These are phyloP conservation scores for Hypsizygus marmoreus DNA, from an alignment of 768 basidiomycete genomes.

Conservation along the genomic window DNA sequence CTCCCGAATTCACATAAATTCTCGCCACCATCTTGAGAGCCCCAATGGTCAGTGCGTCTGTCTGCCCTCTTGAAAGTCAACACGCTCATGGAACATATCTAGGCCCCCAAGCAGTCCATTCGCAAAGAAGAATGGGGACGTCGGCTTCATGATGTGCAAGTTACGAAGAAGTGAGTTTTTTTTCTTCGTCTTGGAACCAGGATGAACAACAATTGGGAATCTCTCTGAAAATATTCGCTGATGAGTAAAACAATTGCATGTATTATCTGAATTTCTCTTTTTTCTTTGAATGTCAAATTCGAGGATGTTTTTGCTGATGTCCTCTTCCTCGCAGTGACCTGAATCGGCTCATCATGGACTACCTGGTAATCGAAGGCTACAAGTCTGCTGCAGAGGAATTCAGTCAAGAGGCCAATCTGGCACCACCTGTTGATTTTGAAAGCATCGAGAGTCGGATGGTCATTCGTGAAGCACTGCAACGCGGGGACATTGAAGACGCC, in stretches of 20 bases:
- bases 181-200: slow-evolving; percentile 25
- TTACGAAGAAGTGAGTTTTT: slow-evolving; percentile 84
- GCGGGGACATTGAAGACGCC: slow-evolving; percentile 93
- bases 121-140: slow-evolving; percentile 87
- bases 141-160: slow-evolving; percentile 77
- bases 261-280: slow-evolving; percentile 74
- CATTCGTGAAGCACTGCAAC: slow-evolving; percentile 90
- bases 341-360: slow-evolving; percentile 94
- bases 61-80: slow-evolving; percentile 1
- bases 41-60: slow-evolving; percentile 36
- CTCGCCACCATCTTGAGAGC: slow-evolving; percentile 16
- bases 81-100: slow-evolving; percentile 6
- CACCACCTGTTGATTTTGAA: slow-evolving; percentile 81
- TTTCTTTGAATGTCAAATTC: slow-evolving; percentile 30
- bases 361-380: slow-evolving; percentile 97
- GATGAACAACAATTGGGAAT: slow-evolving; percentile 96
- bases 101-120: slow-evolving; percentile 59
- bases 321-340: slow-evolving; percentile 66
- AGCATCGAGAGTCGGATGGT: slow-evolving; percentile 93
- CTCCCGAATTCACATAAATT: slow-evolving; percentile 28
- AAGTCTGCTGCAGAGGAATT: slow-evolving; percentile 96
- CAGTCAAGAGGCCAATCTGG: slow-evolving; percentile 80
- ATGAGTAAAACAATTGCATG: slow-evolving; percentile 76
- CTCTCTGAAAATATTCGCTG: slow-evolving; percentile 93
- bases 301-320: slow-evolving; percentile 17